Base-by-base conservation (phyloP, 1,139 yeast genomes). In the Kurtzmaniella quercitrusa region DNA sequence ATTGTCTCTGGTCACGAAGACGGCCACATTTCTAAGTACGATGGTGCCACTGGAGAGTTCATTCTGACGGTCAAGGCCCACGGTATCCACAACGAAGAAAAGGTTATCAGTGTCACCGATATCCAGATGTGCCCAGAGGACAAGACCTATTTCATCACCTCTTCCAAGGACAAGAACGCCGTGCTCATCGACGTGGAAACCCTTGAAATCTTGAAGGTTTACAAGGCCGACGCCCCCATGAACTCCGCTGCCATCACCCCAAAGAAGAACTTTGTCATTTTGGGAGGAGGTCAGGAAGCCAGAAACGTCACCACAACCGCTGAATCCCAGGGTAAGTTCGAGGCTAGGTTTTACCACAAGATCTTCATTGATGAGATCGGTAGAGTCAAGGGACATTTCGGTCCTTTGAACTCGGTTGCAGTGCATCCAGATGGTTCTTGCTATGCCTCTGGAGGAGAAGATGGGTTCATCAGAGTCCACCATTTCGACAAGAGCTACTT, bases 281-380 rank as follows among this genome's bases (percentile, higher is more conserved):
- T 94, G 52, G 98, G 98, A 45, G 99, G 99, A 70, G 99, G 99
- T 81, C 98, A 93, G 74, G 98, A 91, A 63, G 98, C 98, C 37
- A 82, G 91, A 68, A 95, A 91, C 66, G 99, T 93, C 63, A 93
- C 99, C 40, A 93, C 98, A 24, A 90, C 98, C 37, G 81, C 94
- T 40, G 85, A 94, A 50, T 79, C 87, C 44, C 96, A 93, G 67
- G 98, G 98, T 73, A 89, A 89, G 63, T 93, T 93, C 66, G 98
- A 93, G 71, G 95, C 98, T 38, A 81, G 96, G 70, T 87, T 93
- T 66, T 90, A 85, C 71, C 98, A 94, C 70, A 93, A 93, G 72
- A 79, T 93, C 48, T 93, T 91, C 65, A 85, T 85, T 64, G 98
- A 93, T 62, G 98, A 91, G 66, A 83, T 93, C 57, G 98, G 98